Conservation (phyloP, 2,329 filamentous ascomycete species). For the Tothia fuscella region DNA sequence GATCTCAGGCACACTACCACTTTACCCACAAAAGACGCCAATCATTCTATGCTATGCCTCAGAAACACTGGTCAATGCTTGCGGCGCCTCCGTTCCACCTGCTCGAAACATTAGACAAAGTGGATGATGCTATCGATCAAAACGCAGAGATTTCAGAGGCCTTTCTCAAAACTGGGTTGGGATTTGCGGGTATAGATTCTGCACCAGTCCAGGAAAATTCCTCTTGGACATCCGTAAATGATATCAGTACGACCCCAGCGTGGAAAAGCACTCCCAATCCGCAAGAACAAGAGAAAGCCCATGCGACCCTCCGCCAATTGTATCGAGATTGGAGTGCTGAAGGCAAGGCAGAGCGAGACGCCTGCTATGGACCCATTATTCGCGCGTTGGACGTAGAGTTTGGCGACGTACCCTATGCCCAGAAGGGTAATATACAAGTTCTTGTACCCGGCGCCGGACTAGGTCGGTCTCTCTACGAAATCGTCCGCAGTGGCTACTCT, state of each 20-base stretch:
- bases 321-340: constrained; percentile 88
- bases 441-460: constrained; percentile 85
- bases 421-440: constrained; percentile 43
- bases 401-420: constrained; percentile 17
- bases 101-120: constrained; percentile 61
- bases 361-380: constrained; percentile 66
- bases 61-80: constrained; percentile 71
- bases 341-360: constrained; percentile 60
- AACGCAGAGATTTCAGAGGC: constrained; percentile 74
- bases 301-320: constrained; percentile 84
- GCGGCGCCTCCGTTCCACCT: constrained; percentile 72
- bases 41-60: constrained; percentile 83
- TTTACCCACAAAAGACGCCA: constrained; percentile 45
- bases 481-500: constrained; percentile 59
- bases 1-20: constrained; percentile 9
- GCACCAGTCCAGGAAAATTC: neutral
- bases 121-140: constrained; percentile 78
- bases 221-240: constrained; percentile 22
- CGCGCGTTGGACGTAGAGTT: constrained; percentile 45
- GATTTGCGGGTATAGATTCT: neutral
- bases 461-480: constrained; percentile 78
- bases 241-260: constrained; percentile 43
- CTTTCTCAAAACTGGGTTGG: constrained; percentile 59
- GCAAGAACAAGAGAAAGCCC: constrained; percentile 76
- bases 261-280: constrained; percentile 60